These are phyloP conservation scores for Alternaria arborescens DNA, from an alignment of 2,329 filamentous ascomycete genomes.

Conservation along the genomic window DNA sequence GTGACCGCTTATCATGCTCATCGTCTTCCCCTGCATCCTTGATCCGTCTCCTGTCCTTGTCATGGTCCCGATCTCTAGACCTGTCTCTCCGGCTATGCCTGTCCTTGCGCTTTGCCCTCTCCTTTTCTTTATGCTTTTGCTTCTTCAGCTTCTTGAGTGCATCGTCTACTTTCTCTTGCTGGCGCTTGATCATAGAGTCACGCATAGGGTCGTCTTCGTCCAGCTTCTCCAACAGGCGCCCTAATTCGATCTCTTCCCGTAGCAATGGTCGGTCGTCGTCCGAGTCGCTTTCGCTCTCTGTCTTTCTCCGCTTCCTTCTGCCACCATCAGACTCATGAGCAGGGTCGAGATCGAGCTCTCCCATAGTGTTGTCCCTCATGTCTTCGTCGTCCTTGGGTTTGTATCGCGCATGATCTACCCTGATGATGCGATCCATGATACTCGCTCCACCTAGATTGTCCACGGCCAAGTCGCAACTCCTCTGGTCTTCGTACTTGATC, in stretches of 20 bases:
- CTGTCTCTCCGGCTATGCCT: slow-evolving; percentile 36
- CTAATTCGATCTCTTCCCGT: slow-evolving; percentile 83
- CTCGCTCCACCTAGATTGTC: slow-evolving; percentile 92
- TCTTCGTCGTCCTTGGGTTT: slow-evolving; percentile 82
- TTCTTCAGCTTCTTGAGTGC: slow-evolving; percentile 68
- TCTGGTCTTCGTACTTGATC: slow-evolving; percentile 97
- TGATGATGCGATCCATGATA: slow-evolving; percentile 79
- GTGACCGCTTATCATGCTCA: slow-evolving; percentile 19
- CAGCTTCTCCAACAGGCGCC: slow-evolving; percentile 76
- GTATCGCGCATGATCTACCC: slow-evolving; percentile 93
- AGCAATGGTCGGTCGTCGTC: slow-evolving; percentile 69
- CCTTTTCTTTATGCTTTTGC: slow-evolving; percentile 56
- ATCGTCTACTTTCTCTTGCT: slow-evolving; percentile 84
- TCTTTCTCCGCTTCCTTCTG: slow-evolving; percentile 58
- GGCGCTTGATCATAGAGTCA: slow-evolving; percentile 84
- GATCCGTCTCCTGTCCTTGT: slow-evolving; percentile 31
- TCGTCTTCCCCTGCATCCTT: slow-evolving; percentile 28
- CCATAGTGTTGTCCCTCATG: slow-evolving; percentile 68
- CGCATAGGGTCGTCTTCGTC: slow-evolving; percentile 99
- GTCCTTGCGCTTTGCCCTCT: slow-evolving; percentile 55
- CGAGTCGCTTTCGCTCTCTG: slow-evolving; percentile 53
- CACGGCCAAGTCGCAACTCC: slow-evolving; percentile 93
- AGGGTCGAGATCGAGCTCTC: slow-evolving; percentile 52
- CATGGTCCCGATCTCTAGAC: slow-evolving; percentile 35
- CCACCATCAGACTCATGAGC: slow-evolving; percentile 54